Evolutionary conservation across 2,329 filamentous ascomycete genomes (phyloP).

Genomic region (Kalmusia sp.): DNA sequence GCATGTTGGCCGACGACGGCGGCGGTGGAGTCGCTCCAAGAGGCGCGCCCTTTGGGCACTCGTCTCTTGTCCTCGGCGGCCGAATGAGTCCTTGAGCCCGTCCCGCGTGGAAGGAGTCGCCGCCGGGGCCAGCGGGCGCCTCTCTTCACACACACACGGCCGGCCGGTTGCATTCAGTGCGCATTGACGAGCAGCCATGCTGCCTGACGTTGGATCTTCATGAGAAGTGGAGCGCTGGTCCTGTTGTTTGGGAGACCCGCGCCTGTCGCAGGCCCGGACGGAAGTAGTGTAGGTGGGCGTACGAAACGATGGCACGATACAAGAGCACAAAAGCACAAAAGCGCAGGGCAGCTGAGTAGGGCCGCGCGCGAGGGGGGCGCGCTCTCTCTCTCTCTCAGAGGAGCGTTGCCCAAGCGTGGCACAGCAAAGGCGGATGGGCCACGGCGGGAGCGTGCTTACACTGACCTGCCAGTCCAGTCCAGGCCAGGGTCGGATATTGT

Average conservation of each 20-base stretch:
- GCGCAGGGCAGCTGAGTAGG: slow-evolving; percentile 13
- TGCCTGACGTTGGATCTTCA: slow-evolving; percentile 22
- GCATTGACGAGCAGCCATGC: slow-evolving; percentile 30
- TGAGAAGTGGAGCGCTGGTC: slow-evolving; percentile 17
- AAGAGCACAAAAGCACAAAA: background rate
- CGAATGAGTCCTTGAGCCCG: slow-evolving; percentile 17
- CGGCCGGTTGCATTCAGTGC: slow-evolving; percentile 22
- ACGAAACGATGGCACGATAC: slow-evolving; percentile 15
- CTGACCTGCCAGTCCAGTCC: background rate
- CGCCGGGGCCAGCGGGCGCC: slow-evolving; percentile 27
- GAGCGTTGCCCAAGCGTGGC: slow-evolving; percentile 23
- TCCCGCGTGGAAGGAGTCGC: slow-evolving; percentile 23
- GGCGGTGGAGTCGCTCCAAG: no score
- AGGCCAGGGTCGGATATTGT: slow-evolving; percentile 8
- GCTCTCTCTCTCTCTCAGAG: no score
- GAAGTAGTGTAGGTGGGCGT: slow-evolving; percentile 7
- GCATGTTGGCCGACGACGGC: slow-evolving; percentile 9
- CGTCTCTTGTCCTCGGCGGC: slow-evolving; percentile 20
- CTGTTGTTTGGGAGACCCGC: slow-evolving; percentile 9
- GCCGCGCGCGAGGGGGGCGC: slow-evolving; percentile 11
- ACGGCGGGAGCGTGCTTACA: slow-evolving; percentile 14
- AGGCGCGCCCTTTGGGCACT: slow-evolving; percentile 6
- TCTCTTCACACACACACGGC: slow-evolving; percentile 1
- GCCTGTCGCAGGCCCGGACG: slow-evolving; percentile 6
- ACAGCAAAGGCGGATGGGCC: slow-evolving; percentile 22